Evolutionary conservation across 2,329 filamentous ascomycete species (phyloP).

Genomic region (Alternaria consortialis): DNA sequence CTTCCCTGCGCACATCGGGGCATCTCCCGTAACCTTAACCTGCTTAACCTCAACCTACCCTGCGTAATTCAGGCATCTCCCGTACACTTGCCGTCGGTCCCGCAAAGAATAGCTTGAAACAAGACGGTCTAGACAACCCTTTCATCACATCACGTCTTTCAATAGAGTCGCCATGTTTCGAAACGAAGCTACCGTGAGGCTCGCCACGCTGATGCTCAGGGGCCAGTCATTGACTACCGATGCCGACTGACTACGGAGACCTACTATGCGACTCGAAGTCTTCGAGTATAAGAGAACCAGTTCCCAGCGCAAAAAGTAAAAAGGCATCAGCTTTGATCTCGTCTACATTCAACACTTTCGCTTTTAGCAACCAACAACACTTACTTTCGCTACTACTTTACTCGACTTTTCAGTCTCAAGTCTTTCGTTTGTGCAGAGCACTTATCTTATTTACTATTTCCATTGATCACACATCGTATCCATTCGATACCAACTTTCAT

Average conservation of each 20-base stretch:
- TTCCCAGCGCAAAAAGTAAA: constrained; percentile 7
- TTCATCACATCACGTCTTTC: constrained; percentile 3
- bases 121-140: constrained; percentile 7
- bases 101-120: constrained; percentile 3
- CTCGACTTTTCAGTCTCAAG: background rate
- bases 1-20: constrained; percentile 1
- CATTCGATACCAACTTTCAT: constrained; percentile 2
- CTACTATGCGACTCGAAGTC: background rate
- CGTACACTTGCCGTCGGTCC: constrained; percentile 6
- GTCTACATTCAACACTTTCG: constrained; percentile 10
- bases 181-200: constrained; percentile 7
- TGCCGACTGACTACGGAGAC: background rate
- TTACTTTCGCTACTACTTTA: constrained; percentile 5
- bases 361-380: constrained; percentile 4
- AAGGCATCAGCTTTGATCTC: constrained; percentile 11
- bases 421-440: constrained; percentile 14
- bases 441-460: constrained; percentile 2
- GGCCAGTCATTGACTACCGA: background rate
- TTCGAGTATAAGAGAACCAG: constrained; percentile 14
- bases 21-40: constrained; percentile 7
- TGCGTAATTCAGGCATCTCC: constrained; percentile 4
- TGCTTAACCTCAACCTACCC: background rate
- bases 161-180: constrained; percentile 11
- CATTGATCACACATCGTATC: background rate
- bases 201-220: constrained; percentile 3